Evolutionary conservation across 306 rosid genomes (phyloP), one percentile per base, ranked within the genome.

Genomic region (Fagus sylvatica): DNA sequence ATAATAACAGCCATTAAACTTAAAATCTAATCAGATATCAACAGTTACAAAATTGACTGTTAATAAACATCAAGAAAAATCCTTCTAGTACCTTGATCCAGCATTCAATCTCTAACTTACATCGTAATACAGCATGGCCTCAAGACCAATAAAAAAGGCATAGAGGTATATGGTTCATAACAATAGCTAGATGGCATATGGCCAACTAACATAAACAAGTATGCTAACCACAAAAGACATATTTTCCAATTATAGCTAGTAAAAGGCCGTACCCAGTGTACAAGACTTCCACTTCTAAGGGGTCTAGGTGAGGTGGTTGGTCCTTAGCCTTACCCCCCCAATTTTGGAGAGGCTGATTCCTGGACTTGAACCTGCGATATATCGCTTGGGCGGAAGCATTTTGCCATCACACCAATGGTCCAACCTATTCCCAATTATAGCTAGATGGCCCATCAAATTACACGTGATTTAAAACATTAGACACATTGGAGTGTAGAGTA

Each of bases 141-240:
- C 57, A 32, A n/a, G 69, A 77, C 42, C 12, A 54, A 51, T 7
- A 66, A 37, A 39, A 39, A 4, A 13, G 32, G 71, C 3, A 39
- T 66, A 32, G 0, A 11, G 68, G 49, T 28, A 66, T 37, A 34
- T 13, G n/a, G 49, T n/a, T 66, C 49, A 8, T 39, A 17, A n/a
- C 22, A 16, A 39, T 2, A 62, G 16, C 33, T 28, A 17, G n/a
- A 49, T 49, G 43, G 43, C 73, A 64, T 2, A 53, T 33, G 36
- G 49, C 39, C 78, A 66, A 54, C 49, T 17, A 65, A 65, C 61
- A 61, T 51, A 72, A 72, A 53, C 12, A 42, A 43, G 53, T 30
- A 36, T 13, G 19, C 42, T 15, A 62, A 62, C 42, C 46, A 2
- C 69, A 62, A n/a, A 62, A 33, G 7, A 10, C 42, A 62, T 33